Base-by-base conservation (phyloP, 805 yeast species). In the Osmozyma mogii region DNA sequence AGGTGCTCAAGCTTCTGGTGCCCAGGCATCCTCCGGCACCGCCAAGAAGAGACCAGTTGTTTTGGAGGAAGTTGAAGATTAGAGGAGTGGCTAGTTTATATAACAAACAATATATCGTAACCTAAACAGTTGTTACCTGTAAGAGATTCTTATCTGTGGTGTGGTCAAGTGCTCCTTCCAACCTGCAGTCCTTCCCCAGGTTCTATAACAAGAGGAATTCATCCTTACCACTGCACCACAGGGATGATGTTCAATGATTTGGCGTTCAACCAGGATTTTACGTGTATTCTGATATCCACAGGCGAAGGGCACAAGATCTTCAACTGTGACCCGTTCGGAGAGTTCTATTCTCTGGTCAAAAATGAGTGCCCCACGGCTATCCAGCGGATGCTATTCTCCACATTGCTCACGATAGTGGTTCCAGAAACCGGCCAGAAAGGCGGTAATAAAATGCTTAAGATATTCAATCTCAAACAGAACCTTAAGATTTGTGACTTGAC, bases 401-500 rank as follows among this genome's bases (percentile, higher is more conserved):
- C 68, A 1, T 57, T 65, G 8, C 43, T 64, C 11, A 59, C 65
- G 2, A 55, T 64, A 9, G 53, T 63, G 2, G 59, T 63, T 3
- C 68, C 68, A 3, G 47, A 52, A 28, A 33, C 44, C 11, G 30
- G 34, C 18, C 35, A 34, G 18, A 25, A 33, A 9, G 23, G 35
- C 5, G 58, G 60, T 13, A 51, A 51, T 28, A 42, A 65, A n/a
- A 35, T 54, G 12, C 41, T 64, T 18, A 57, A 56, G 30, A 58
- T 64, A 11, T 57, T 50, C 43, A 64, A 64, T 32, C 45, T 61
- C 29, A 64, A 62, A 41, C 68, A 60, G 34, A 56, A 57, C 29
- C 37, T 59, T 25, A 61, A 61, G 47, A 85, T 89, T 12, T 89
- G 97, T 56, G 97, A 89, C 49, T 61, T 89, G 42, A 74, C 89